Base-by-base conservation (phyloP, 306 rosid species). In the Dalbergia oliveri region DNA sequence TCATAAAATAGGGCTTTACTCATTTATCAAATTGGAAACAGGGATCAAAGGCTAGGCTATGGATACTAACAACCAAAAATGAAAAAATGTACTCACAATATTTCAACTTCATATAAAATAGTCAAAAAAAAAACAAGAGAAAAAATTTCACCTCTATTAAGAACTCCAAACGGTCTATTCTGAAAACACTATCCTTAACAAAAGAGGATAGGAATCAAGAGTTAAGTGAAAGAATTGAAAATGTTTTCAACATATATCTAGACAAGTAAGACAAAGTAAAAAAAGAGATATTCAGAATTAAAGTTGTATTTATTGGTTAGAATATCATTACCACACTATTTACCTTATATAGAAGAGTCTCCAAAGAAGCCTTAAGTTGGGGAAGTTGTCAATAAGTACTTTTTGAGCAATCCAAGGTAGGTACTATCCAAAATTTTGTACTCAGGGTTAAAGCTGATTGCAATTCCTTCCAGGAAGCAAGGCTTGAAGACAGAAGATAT, bases 331-430 rank as follows among this genome's bases (percentile, higher is more conserved):
- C 35, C 59, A 67, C 8, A 11, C 13, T 11, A 23, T 75, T 82
- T 76, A 91, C 97, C 91, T 94, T 47, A 82, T 94, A 94, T 76
- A 94, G 97, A 82, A 94, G 97, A 72, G 90, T 82, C 63, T 77
- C 84, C 77, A 94, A 74, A 69, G 99, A 91, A 62, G 97, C 82
- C 76, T 81, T 88, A 80, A 91, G 89, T 90, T 81, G 58, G 93
- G 95, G 43, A 97, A 94, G 84, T 83, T 83, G 79, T 88, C 97
- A 3, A 91, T 91, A 35, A 94, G 90, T 57, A 94, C 95, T 88
- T 94, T 94, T 70, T 89, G 87, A 83, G 99, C 99, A 88, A 94
- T 94, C 94, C 97, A 94, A 50, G 99, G 99, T 94, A 94, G 47
- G 99, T 93, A 87, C 95, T 94, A 70, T 97, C 97, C 87, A 94